Conservation (phyloP, 2,329 filamentous ascomycete genomes). For the Pseudocercospora eumusae region DNA sequence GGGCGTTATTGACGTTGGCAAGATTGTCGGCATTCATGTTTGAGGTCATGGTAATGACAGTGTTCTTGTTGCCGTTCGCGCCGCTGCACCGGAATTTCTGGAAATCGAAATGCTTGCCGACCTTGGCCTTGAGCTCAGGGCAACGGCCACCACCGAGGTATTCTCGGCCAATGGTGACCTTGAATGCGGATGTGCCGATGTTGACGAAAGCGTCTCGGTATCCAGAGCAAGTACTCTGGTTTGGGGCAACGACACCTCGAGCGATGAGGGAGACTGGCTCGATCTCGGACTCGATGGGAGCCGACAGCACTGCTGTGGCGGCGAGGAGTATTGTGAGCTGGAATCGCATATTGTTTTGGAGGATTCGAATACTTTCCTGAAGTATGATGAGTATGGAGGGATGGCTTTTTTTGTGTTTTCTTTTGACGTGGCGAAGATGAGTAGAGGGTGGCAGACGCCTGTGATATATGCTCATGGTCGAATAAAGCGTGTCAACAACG, state of each 20-base stretch:
- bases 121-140: conserved; percentile 20
- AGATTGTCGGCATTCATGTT: conserved; percentile 20
- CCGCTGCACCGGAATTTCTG: conserved; percentile 21
- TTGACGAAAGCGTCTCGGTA: conserved; percentile 20
- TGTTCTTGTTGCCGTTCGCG: conserved; percentile 21
- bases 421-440: background rate
- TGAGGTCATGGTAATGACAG: conserved; percentile 21
- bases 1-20: conserved; percentile 13
- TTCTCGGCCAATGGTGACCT: conserved; percentile 23
- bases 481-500: background rate
- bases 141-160: conserved; percentile 23
- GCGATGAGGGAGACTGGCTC: conserved; percentile 11
- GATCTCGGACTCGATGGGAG: conserved; percentile 1
- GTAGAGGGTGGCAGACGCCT: background rate
- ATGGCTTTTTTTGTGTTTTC: background rate
- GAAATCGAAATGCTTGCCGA: conserved; percentile 14
- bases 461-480: background rate
- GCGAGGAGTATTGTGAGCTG: conserved; percentile 16
- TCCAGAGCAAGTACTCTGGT: conserved; percentile 20
- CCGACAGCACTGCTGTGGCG: conserved; percentile 18
- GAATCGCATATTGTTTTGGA: conserved; percentile 18
- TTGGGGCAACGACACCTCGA: conserved; percentile 1
- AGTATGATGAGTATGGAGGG: background rate
- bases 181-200: conserved; percentile 19
- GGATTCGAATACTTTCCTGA: background rate